phyloP scores from a whole-genome alignment of 306 rosid species.

The Inga oerstediana region DNA sequence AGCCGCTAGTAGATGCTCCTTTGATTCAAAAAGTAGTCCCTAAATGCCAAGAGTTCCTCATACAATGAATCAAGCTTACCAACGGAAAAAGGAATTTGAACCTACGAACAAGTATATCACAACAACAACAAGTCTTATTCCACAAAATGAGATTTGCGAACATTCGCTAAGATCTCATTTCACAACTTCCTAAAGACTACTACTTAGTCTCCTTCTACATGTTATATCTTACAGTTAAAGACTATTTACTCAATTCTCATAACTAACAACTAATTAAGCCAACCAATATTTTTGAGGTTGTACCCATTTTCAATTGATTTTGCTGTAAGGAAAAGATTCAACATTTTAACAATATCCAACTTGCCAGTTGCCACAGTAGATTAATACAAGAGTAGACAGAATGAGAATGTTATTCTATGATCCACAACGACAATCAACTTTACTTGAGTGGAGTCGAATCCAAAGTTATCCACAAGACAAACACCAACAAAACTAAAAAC shows the following conservation, averaged over 20 bases:
- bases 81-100: too few species aligned
- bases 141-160: too few species aligned
- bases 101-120: too few species aligned
- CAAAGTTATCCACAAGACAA: background rate
- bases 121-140: too few species aligned
- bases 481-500: background rate
- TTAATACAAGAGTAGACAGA: background rate
- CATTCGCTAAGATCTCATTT: background rate
- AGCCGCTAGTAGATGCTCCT: too few species aligned
- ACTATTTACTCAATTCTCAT: background rate
- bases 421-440: constrained; percentile 1
- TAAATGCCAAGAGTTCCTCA: too few species aligned
- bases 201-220: background rate
- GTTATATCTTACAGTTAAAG: too few species aligned
- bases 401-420: background rate
- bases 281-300: background rate
- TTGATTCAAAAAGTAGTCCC: too few species aligned
- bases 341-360: background rate
- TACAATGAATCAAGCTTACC: too few species aligned
- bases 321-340: background rate
- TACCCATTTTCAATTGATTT: background rate
- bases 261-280: background rate
- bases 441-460: background rate
- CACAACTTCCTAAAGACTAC: background rate
- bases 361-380: background rate